A percentile compares a stretch with the other conserved stretches of the same genome.
These are phyloP conservation scores for carrot (Daucus carota) DNA, from an alignment of 129 eudicot species.

Conservation along the genomic window DH1_v3.0 NC_030381.2:22478001-22478500, in stretches of 20 bases:
- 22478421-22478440: slow-evolving; percentile 12
- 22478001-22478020: slow-evolving; percentile 63
- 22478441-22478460: slow-evolving; percentile 7
- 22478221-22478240: slow-evolving; percentile 28
- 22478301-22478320: slow-evolving; percentile 57
- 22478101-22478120: slow-evolving; percentile 82
- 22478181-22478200: slow-evolving; percentile 77
- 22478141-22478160: slow-evolving; percentile 85
- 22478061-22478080: slow-evolving; percentile 78
- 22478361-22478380: slow-evolving; percentile 22
- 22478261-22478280: slow-evolving; percentile 29
- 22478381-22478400: slow-evolving; percentile 3
- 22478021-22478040: slow-evolving; percentile 75
- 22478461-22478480: slow-evolving; percentile 13
- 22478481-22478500: slow-evolving; percentile 22
- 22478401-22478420: not conserved
- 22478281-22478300: slow-evolving; percentile 49
- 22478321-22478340: slow-evolving; percentile 75
- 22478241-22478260: slow-evolving; percentile 17
- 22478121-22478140: slow-evolving; percentile 72
- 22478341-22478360: not conserved
- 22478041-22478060: slow-evolving; percentile 49
- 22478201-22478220: slow-evolving; percentile 35
- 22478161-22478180: slow-evolving; percentile 68
- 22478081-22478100: slow-evolving; percentile 89